Base-by-base conservation (phyloP, 148 eudicot species). In the Spergularia bocconei region DNA sequence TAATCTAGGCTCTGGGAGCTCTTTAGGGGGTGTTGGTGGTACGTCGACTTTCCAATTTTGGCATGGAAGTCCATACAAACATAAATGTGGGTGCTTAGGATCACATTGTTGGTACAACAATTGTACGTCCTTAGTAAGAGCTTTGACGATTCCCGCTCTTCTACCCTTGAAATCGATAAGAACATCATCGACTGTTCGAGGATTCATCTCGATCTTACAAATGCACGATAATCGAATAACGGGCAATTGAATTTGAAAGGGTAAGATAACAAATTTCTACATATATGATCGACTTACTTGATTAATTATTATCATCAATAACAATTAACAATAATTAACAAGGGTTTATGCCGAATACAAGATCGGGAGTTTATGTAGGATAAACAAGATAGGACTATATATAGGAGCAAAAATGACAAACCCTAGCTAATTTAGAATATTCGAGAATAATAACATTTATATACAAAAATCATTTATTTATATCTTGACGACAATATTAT, bases 151-250 rank as follows among this genome's bases (percentile, higher is more conserved):
- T 44, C 71, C 81, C 3, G 59, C 66, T 68, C 81, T 78, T 72
- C 81, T 72, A 65, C 76, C 76, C 68, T 64, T 72, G 23, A 72
- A 78, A 78, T 78, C 81, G 48, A 25, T 47, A 11, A 78, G 25
- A 17, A 78, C 76, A 7, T 78, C 81, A n/a, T 78, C 81, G 9
- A 78, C 81, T 7, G 57, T 78, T 65, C 81, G 63, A 25, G 66
- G 76, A 78, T 72, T 65, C 81, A 48, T 65, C 11, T 20, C 20
- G 16, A 29, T 29, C 33, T 29, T 2, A 29, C 33, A 29, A 0
- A 29, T 29, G 33, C 33, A 29, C 33, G 33, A 29, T 29, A 29
- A 29, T 29, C 7, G 2, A 4, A 5, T 5, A 54, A 15, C 25
- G 16, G 38, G 38, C 44, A 29, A 70, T 9, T 21, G 58, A 69